A percentile compares a stretch with the other conserved stretches of the same genome.
Conservation (phyloP, 139 green algal genomes). For the Limnomonas spitsbergensis region DNA sequence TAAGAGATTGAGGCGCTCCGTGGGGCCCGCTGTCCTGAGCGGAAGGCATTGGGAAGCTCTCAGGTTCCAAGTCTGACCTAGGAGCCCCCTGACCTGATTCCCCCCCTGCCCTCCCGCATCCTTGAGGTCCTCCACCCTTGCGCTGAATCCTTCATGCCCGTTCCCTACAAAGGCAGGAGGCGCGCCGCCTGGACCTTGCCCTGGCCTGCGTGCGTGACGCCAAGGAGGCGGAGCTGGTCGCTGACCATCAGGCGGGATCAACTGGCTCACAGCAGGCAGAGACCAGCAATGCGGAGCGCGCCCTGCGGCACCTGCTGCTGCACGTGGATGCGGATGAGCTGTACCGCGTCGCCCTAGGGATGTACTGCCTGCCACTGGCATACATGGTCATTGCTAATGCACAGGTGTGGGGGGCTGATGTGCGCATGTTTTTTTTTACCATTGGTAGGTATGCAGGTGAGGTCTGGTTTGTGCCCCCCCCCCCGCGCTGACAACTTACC, state of each 20-base stretch:
- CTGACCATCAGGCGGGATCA: not conserved
- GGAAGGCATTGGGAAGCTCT: too few relatives aligned
- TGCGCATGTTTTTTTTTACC: not conserved
- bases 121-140: too few relatives aligned
- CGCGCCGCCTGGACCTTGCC: conserved; percentile 65
- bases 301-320: conserved; percentile 83
- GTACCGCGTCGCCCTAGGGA: conserved; percentile 80
- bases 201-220: conserved; percentile 59
- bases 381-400: conserved; percentile 85
- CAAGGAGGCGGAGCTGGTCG: conserved; percentile 60
- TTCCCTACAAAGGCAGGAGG: not conserved
- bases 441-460: not conserved
- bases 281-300: conserved; percentile 54
- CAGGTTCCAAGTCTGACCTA: too few relatives aligned
- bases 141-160: too few relatives aligned
- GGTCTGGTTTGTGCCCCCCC: too few relatives aligned
- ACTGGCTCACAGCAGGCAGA: not conserved
- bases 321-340: conserved; percentile 71
- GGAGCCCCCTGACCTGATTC: too few relatives aligned
- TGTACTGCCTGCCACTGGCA: conserved; percentile 89
- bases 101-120: too few relatives aligned
- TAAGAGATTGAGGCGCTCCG: too few relatives aligned
- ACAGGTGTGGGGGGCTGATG: conserved; percentile 21
- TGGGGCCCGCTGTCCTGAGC: too few relatives aligned
- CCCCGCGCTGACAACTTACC: too few relatives aligned